A percentile compares a stretch with the other conserved stretches of the same genome.
Evolutionary conservation across 768 basidiomycete species (phyloP).

Genomic region (Mycena metata): DNA sequence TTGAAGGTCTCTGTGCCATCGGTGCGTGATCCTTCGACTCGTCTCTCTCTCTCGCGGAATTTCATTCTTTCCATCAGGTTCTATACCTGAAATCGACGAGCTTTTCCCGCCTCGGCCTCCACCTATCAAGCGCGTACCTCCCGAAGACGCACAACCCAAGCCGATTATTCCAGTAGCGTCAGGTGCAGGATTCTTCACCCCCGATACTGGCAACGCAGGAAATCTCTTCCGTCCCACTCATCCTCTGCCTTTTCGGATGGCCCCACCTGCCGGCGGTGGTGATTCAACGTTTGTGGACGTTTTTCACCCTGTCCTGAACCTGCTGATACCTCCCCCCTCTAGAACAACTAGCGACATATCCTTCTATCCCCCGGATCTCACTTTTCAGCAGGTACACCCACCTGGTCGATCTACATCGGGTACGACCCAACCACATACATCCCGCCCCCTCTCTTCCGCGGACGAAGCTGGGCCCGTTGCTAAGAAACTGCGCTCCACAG

Average conservation of each 20-base stretch:
- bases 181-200: conserved; percentile 83
- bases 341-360: conserved; percentile 73
- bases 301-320: conserved; percentile 30
- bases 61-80: conserved; percentile 58
- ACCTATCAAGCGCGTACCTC: conserved; percentile 66
- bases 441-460: conserved; percentile 84
- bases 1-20: conserved; percentile 86
- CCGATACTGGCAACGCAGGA: conserved; percentile 69
- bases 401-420: conserved; percentile 56
- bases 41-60: conserved; percentile 35
- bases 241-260: conserved; percentile 72
- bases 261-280: conserved; percentile 61
- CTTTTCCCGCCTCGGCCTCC: conserved; percentile 75
- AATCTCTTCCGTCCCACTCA: conserved; percentile 68
- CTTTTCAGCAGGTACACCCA: conserved; percentile 67
- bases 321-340: conserved; percentile 15
- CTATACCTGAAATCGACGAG: conserved; percentile 78
- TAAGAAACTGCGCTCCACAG: conserved; percentile 80
- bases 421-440: conserved; percentile 62
- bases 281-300: conserved; percentile 70
- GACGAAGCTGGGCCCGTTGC: conserved; percentile 85
- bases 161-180: conserved; percentile 66
- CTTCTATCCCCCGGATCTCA: conserved; percentile 67
- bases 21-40: conserved; percentile 62
- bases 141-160: conserved; percentile 64